These are phyloP conservation scores for Penicillium cosmopolitanum DNA, from an alignment of 495 filamentous ascomycete genomes.

Conservation along the genomic window DNA sequence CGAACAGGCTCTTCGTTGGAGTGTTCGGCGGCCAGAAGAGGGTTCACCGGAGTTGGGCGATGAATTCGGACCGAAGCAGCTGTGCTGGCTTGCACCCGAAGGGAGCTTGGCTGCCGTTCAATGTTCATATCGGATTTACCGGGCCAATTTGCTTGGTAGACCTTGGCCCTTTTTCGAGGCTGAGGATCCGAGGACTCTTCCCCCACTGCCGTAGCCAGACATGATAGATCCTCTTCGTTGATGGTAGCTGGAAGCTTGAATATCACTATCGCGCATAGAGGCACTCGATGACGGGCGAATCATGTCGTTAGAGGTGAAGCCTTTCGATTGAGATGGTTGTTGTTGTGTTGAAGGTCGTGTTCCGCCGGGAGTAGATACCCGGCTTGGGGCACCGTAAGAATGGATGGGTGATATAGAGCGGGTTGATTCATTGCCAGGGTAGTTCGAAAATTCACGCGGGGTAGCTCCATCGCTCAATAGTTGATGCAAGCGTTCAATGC, in stretches of 20 bases:
- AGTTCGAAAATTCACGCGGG: slow-evolving; percentile 43
- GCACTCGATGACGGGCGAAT: slow-evolving; percentile 54
- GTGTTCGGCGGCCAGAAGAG: slow-evolving; percentile 49
- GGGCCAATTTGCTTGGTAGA: slow-evolving; percentile 68
- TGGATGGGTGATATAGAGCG: slow-evolving; percentile 43
- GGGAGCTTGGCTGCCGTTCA: slow-evolving; percentile 71
- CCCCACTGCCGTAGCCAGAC: slow-evolving; percentile 66
- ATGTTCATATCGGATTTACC: slow-evolving; percentile 67
- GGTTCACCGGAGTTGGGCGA: slow-evolving; percentile 69
- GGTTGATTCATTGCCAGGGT: slow-evolving; percentile 33
- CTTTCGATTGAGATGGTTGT: slow-evolving; percentile 28
- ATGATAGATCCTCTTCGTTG: slow-evolving; percentile 44
- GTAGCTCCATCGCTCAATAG: slow-evolving; percentile 51
- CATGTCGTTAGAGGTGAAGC: slow-evolving; percentile 34
- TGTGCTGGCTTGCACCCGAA: slow-evolving; percentile 87
- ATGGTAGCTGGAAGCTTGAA: slow-evolving; percentile 33
- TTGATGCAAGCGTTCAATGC: slow-evolving; percentile 56
- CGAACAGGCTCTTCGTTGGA: slow-evolving; percentile 77
- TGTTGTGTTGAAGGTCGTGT: slow-evolving; percentile 30
- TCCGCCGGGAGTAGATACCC: slow-evolving; percentile 43
- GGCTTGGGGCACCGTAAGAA: slow-evolving; percentile 36
- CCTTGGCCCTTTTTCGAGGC: slow-evolving; percentile 71
- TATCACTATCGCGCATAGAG: slow-evolving; percentile 46
- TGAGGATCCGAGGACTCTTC: slow-evolving; percentile 67
- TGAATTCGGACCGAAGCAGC: slow-evolving; percentile 86